Evolutionary conservation across 371 early-diverging fungal genomes (phyloP).

Genomic region (Mortierella sp.): DNA sequence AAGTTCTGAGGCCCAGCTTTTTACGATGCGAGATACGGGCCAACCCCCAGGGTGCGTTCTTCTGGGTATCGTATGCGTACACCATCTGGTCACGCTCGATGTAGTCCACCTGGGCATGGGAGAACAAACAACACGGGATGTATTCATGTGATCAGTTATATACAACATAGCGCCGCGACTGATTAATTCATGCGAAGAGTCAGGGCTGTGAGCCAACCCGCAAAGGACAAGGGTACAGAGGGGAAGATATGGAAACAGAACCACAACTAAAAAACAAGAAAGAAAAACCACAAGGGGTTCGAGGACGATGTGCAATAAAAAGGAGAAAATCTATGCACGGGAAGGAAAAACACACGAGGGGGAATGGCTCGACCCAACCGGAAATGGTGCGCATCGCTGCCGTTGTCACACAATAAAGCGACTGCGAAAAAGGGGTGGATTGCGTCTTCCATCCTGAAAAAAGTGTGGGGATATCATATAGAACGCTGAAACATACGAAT

Average conservation of each 20-base stretch:
- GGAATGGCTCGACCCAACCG: conserved; percentile 8
- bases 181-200: no score
- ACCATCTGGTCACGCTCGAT: conserved; percentile 91
- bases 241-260: not conserved
- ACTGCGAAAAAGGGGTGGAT: not conserved
- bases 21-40: conserved; percentile 88
- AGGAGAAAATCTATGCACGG: not conserved
- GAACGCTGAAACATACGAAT: not conserved
- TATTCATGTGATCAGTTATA: conserved; percentile 1
- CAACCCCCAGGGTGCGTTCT: conserved; percentile 93
- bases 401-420: not conserved
- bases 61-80: conserved; percentile 74
- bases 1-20: conserved; percentile 64
- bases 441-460: no score
- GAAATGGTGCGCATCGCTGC: conserved; percentile 12
- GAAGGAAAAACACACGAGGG: not conserved
- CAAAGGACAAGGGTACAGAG: no score
- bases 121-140: not conserved
- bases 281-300: not conserved
- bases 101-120: conserved; percentile 71
- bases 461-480: not conserved
- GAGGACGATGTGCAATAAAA: not conserved
- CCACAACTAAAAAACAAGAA: not conserved
- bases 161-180: not conserved
- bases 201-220: no score